These are phyloP conservation scores for Cryphonectria naterciae DNA, from an alignment of 2,329 filamentous ascomycete genomes.

Conservation along the genomic window DNA sequence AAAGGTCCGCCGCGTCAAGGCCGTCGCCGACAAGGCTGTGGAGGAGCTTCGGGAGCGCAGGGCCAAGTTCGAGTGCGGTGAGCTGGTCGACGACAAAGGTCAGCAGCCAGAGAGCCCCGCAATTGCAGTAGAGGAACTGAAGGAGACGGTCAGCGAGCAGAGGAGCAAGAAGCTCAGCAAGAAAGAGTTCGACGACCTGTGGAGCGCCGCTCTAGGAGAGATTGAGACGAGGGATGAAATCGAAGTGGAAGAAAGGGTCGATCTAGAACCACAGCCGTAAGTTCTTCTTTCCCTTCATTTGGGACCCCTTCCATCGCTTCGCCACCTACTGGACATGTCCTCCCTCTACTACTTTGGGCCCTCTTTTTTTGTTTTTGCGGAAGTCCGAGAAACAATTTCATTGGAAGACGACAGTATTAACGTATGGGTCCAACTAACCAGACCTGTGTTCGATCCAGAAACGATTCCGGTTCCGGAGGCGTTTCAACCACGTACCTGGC, in stretches of 20 bases:
- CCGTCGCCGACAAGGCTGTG: constrained; percentile 84
- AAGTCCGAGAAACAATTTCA: constrained; percentile 32
- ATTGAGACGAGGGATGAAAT: constrained; percentile 67
- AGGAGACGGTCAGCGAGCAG: constrained; percentile 74
- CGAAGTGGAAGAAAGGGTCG: constrained; percentile 42
- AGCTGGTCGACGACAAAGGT: constrained; percentile 65
- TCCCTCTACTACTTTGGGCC: neutral
- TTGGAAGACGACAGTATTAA: constrained; percentile 40
- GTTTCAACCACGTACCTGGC: constrained; percentile 68
- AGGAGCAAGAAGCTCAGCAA: constrained; percentile 82
- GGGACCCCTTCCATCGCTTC: constrained; percentile 20
- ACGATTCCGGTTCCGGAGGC: constrained; percentile 67
- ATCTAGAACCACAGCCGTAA: constrained; percentile 53
- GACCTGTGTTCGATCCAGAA: constrained; percentile 73
- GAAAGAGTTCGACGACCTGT: constrained; percentile 90
- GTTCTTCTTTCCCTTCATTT: constrained; percentile 38
- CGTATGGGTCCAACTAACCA: constrained; percentile 74
- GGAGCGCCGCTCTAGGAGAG: constrained; percentile 74
- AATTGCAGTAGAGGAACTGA: constrained; percentile 73
- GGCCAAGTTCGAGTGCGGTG: constrained; percentile 89
- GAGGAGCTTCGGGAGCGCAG: constrained; percentile 84
- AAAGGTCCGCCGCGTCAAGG: constrained; percentile 83
- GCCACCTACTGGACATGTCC: neutral
- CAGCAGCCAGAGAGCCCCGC: constrained; percentile 61
- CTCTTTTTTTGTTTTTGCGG: constrained; percentile 24